Conservation (phyloP, 768 basidiomycete genomes). For the Podaxis carcinomalis region DNA sequence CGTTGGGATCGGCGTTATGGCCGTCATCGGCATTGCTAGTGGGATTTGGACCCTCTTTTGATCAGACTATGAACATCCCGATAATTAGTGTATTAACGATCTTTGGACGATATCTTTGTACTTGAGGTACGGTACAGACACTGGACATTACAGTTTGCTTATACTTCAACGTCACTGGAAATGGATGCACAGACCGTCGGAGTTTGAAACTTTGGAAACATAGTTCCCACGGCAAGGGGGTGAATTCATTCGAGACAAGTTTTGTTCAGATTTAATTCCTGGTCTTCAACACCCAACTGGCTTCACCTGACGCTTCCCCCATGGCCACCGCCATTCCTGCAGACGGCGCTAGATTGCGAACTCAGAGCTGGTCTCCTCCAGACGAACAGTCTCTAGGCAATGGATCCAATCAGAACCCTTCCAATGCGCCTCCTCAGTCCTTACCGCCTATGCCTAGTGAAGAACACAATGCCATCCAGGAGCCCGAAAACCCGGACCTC, state of each 20-base stretch:
- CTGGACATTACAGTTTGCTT: background rate
- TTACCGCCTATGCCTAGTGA: constrained; percentile 45
- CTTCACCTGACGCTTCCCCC: constrained; percentile 11
- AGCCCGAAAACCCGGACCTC: constrained; percentile 48
- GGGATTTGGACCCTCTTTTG: constrained; percentile 40
- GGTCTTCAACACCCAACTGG: background rate
- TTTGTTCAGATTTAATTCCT: background rate
- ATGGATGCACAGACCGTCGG: constrained; percentile 15
- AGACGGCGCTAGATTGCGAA: constrained; percentile 29
- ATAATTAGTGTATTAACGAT: background rate
- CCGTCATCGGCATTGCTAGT: constrained; percentile 33
- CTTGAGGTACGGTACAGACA: background rate
- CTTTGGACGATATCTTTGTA: background rate
- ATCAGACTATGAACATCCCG: background rate
- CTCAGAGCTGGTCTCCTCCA: constrained; percentile 48
- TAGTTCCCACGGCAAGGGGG: background rate
- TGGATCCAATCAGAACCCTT: constrained; percentile 36
- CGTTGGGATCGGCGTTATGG: constrained; percentile 30
- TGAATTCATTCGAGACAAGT: background rate
- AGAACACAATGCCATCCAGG: constrained; percentile 40
- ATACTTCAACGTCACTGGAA: background rate
- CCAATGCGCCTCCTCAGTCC: constrained; percentile 16
- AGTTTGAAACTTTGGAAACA: constrained; percentile 12
- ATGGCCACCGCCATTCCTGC: constrained; percentile 29
- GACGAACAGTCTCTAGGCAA: constrained; percentile 43